A percentile compares a stretch with the other conserved stretches of the same genome.
phyloP scores from a whole-genome alignment of 768 basidiomycete species.

The Leccinum sublutescens region DNA sequence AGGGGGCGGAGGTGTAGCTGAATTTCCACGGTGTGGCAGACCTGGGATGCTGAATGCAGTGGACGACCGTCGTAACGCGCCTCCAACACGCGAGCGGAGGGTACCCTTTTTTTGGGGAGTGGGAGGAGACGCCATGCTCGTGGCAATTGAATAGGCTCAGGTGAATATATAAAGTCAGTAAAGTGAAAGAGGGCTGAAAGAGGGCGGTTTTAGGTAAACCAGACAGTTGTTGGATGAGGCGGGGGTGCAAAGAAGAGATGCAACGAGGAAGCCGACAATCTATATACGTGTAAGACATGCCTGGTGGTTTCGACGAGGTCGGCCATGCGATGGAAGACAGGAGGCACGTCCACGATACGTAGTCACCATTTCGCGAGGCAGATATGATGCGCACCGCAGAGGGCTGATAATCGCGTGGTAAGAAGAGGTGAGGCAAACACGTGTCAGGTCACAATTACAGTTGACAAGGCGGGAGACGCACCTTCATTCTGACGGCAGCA shows the following conservation, averaged over 20 bases:
- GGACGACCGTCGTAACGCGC: slow-evolving; percentile 60
- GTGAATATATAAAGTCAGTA: slow-evolving; percentile 11
- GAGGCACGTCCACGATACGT: slow-evolving; percentile 18
- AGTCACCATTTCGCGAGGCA: slow-evolving; percentile 21
- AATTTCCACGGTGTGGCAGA: slow-evolving; percentile 30
- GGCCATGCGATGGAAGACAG: slow-evolving; percentile 30
- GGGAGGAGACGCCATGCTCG: slow-evolving; percentile 29
- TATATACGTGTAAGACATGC: slow-evolving; percentile 31
- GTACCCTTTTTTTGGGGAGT: slow-evolving; percentile 38
- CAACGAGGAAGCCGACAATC: slow-evolving; percentile 22
- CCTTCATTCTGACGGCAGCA: slow-evolving; percentile 8
- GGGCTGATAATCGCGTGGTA: slow-evolving; percentile 37
- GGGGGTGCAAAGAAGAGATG: slow-evolving; percentile 21
- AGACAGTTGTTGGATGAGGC: slow-evolving; percentile 11
- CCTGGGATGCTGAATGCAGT: slow-evolving; percentile 45
- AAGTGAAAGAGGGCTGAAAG: slow-evolving; percentile 2
- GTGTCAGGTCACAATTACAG: slow-evolving; percentile 21
- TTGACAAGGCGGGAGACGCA: slow-evolving; percentile 12
- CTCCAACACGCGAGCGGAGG: slow-evolving; percentile 60
- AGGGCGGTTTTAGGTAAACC: slow-evolving; percentile 11
- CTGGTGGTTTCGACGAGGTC: slow-evolving; percentile 37
- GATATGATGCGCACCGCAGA: slow-evolving; percentile 32
- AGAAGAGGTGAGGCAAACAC: slow-evolving; percentile 29
- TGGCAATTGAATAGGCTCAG: slow-evolving; percentile 11
- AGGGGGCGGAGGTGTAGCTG: slow-evolving; percentile 26